These are phyloP conservation scores for Beauveria asiatica DNA, from an alignment of 2,329 filamentous ascomycete species.

Conservation along the genomic window DNA sequence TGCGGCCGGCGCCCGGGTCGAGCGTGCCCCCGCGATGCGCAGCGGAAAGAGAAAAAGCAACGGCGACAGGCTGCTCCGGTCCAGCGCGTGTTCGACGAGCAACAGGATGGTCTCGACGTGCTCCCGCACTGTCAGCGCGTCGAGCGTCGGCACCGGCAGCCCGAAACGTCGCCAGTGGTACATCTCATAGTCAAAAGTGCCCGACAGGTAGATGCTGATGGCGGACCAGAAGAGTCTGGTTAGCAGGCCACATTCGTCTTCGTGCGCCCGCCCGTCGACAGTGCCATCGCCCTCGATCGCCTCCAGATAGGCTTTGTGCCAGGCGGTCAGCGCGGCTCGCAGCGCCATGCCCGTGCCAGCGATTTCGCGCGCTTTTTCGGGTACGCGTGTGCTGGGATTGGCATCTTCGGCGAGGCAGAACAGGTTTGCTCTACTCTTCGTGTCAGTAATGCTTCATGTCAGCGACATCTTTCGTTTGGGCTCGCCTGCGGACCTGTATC, in stretches of 20 bases:
- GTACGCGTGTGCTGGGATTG: not conserved
- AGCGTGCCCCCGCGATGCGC: conserved; percentile 25
- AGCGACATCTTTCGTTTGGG: no score
- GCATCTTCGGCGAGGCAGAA: not conserved
- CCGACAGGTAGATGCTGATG: conserved; percentile 29
- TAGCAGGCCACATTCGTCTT: conserved; percentile 16
- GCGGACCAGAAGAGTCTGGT: conserved; percentile 21
- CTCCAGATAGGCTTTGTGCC: conserved; percentile 13
- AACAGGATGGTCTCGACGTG: conserved; percentile 21
- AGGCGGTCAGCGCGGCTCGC: conserved; percentile 5
- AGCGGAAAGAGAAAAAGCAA: conserved; percentile 27
- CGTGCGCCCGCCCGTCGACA: not conserved
- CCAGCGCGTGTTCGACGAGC: conserved; percentile 13
- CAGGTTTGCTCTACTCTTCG: not conserved
- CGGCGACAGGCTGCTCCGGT: conserved; percentile 20
- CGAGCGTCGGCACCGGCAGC: conserved; percentile 17
- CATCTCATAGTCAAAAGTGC: conserved; percentile 28
- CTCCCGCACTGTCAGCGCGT: conserved; percentile 15
- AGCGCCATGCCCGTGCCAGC: conserved; percentile 2
- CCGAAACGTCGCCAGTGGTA: conserved; percentile 20
- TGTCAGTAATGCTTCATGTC: not conserved
- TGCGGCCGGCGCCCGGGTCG: conserved; percentile 10
- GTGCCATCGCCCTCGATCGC: not conserved
- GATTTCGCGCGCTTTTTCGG: conserved; percentile 1
- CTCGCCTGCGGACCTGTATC: conserved; percentile 19